These are phyloP conservation scores for Backusella morwellensis DNA, from an alignment of 192 early-diverging fungal genomes.

Conservation along the genomic window DNA sequence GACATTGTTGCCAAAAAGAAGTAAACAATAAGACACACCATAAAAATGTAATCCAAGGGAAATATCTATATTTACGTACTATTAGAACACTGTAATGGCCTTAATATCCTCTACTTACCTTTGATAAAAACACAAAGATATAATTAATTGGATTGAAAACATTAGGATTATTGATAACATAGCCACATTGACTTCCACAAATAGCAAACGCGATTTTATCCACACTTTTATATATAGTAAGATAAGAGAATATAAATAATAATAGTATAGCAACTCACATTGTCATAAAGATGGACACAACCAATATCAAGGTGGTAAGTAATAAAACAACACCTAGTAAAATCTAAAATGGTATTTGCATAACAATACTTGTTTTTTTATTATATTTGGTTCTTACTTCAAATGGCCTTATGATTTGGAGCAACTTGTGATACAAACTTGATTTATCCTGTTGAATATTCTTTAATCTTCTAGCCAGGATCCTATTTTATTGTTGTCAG, in stretches of 20 bases:
- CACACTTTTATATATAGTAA: slow-evolving; percentile 34
- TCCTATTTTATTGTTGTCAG: neutral
- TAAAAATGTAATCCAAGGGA: slow-evolving; percentile 55
- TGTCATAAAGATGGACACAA: slow-evolving; percentile 36
- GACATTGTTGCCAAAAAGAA: slow-evolving; percentile 52
- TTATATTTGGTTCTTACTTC: slow-evolving; percentile 21
- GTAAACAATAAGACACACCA: slow-evolving; percentile 51
- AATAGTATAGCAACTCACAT: slow-evolving; percentile 21
- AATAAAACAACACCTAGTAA: slow-evolving; percentile 24
- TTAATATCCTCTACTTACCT: slow-evolving; percentile 30
- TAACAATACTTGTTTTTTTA: neutral
- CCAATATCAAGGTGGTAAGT: slow-evolving; percentile 16
- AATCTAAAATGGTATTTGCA: slow-evolving; percentile 9
- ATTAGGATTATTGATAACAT: slow-evolving; percentile 44
- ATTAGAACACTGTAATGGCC: neutral
- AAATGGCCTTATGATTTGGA: slow-evolving; percentile 26
- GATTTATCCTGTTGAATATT: slow-evolving; percentile 15
- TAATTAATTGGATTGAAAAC: slow-evolving; percentile 55
- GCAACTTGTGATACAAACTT: slow-evolving; percentile 18
- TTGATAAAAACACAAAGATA: slow-evolving; percentile 46
- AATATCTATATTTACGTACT: slow-evolving; percentile 33
- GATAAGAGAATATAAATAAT: neutral
- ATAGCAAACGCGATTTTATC: slow-evolving; percentile 49
- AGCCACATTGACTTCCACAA: slow-evolving; percentile 57
- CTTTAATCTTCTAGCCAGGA: slow-evolving; percentile 10